Conservation (phyloP, 164 flowering plant species). For the Sextonia rubra region DNA sequence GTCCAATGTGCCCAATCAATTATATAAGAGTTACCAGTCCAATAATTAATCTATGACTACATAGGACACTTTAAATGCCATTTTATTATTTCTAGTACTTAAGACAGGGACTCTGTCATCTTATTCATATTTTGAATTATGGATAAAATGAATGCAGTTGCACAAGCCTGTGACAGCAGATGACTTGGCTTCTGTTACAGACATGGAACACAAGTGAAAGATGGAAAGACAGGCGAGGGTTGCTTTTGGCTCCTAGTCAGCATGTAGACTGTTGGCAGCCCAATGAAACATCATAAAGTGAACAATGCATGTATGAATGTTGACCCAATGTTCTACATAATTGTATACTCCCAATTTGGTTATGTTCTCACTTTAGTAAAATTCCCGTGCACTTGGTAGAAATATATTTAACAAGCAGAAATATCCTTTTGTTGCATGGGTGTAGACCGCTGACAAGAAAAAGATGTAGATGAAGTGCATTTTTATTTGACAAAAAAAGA, state of each 20-base stretch:
- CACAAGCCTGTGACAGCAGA: conserved; percentile 18
- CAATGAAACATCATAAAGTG: neutral
- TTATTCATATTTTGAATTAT: neutral
- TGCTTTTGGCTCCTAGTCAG: neutral
- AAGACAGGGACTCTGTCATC: neutral
- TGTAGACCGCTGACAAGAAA: neutral
- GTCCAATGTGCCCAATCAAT: too few species aligned
- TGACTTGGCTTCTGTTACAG: neutral
- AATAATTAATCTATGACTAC: too few species aligned
- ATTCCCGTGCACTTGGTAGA: too few species aligned
- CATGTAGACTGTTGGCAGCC: neutral
- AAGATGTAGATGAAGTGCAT: neutral
- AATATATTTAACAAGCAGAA: neutral
- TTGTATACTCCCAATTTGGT: neutral
- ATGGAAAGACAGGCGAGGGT: neutral
- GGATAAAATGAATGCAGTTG: conserved; percentile 14
- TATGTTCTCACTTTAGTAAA: too few species aligned
- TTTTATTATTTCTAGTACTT: too few species aligned
- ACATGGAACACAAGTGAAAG: neutral
- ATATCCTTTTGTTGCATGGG: neutral
- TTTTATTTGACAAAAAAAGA: neutral
- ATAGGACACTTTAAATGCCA: neutral
- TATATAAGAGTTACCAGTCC: too few species aligned
- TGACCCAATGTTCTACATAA: neutral
- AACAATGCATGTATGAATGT: neutral